A percentile compares a stretch with the other conserved stretches of the same genome.
phyloP scores from a whole-genome alignment of 2,329 filamentous ascomycete genomes.

The Hymenoscyphus fructigenus region DNA sequence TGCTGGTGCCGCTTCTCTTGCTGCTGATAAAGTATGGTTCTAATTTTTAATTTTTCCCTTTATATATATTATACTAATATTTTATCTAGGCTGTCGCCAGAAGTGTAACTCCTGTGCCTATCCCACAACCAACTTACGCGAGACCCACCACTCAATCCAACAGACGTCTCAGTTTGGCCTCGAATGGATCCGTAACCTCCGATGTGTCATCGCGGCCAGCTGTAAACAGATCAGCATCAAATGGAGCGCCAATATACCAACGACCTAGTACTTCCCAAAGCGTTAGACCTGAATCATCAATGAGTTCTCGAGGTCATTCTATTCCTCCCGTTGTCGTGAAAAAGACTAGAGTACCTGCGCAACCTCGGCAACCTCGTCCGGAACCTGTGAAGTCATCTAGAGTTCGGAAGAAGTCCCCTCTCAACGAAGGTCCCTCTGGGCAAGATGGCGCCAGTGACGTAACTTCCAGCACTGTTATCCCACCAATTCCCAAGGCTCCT shows the following conservation, averaged over 20 bases:
- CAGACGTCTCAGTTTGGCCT: slow-evolving; percentile 46
- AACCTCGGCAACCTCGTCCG: slow-evolving; percentile 45
- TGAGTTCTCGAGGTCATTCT: slow-evolving; percentile 41
- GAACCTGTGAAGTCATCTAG: slow-evolving; percentile 38
- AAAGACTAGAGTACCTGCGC: slow-evolving; percentile 55
- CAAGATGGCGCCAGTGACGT: slow-evolving; percentile 1
- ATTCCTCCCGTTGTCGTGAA: slow-evolving; percentile 49
- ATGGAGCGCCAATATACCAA: slow-evolving; percentile 22
- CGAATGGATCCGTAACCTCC: slow-evolving; percentile 38
- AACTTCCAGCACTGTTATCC: slow-evolving; percentile 12
- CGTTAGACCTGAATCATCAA: slow-evolving; percentile 43
- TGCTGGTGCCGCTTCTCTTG: slow-evolving; percentile 49
- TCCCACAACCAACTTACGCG: slow-evolving; percentile 22
- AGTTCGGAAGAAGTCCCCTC: slow-evolving; percentile 31
- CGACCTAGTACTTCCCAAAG: slow-evolving; percentile 45
- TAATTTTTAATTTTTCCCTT: slow-evolving; percentile 3
- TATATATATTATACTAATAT: neutral
- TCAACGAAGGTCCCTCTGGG: slow-evolving; percentile 17
- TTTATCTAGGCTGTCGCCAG: slow-evolving; percentile 24
- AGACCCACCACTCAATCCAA: slow-evolving; percentile 32
- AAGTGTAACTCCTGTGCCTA: slow-evolving; percentile 34
- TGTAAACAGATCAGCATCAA: slow-evolving; percentile 32
- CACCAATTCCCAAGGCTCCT: slow-evolving; percentile 12
- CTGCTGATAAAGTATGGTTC: slow-evolving; percentile 43
- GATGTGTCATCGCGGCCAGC: slow-evolving; percentile 20